Conservation (phyloP, 129 eudicot species). For the Rutidosis leptorrhynchoides region DNA sequence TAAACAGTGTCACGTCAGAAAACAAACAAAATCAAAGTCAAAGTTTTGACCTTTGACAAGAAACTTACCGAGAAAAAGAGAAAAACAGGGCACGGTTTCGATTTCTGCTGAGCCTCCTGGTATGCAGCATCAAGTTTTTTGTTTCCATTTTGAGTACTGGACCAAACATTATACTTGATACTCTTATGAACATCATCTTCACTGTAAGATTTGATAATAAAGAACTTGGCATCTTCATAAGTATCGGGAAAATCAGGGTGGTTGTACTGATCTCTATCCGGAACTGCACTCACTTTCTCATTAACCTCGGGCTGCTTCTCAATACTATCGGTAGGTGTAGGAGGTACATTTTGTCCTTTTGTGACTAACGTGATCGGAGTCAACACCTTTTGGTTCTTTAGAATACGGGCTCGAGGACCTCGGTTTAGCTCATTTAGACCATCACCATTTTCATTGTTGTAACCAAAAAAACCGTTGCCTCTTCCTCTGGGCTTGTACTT, state of each 20-base stretch:
- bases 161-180: slow-evolving; percentile 75
- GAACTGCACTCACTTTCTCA: slow-evolving; percentile 32
- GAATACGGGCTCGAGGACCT: slow-evolving; percentile 66
- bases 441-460: slow-evolving; percentile 56
- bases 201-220: slow-evolving; percentile 67
- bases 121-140: slow-evolving; percentile 81
- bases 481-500: slow-evolving; percentile 73
- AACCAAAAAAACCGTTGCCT: slow-evolving; percentile 47
- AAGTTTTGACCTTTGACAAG: background rate
- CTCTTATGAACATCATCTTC: slow-evolving; percentile 93
- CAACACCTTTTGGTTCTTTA: slow-evolving; percentile 47
- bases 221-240: slow-evolving; percentile 66
- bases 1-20: background rate
- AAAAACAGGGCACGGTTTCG: slow-evolving; percentile 63
- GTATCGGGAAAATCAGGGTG: slow-evolving; percentile 56
- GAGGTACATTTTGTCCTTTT: slow-evolving; percentile 52
- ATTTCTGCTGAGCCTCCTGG: slow-evolving; percentile 64
- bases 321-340: slow-evolving; percentile 24
- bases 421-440: slow-evolving; percentile 79
- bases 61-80: slow-evolving; percentile 64
- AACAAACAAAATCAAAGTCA: background rate
- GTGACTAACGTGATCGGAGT: slow-evolving; percentile 44
- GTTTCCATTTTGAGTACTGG: slow-evolving; percentile 86
- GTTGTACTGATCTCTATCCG: slow-evolving; percentile 61
- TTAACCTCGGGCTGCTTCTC: slow-evolving; percentile 35